Percentiles rank a stretch among this genome's conserved stretches.
phyloP scores from a whole-genome alignment of 2,329 filamentous ascomycete species.

The Aspergillus neoniger region DNA sequence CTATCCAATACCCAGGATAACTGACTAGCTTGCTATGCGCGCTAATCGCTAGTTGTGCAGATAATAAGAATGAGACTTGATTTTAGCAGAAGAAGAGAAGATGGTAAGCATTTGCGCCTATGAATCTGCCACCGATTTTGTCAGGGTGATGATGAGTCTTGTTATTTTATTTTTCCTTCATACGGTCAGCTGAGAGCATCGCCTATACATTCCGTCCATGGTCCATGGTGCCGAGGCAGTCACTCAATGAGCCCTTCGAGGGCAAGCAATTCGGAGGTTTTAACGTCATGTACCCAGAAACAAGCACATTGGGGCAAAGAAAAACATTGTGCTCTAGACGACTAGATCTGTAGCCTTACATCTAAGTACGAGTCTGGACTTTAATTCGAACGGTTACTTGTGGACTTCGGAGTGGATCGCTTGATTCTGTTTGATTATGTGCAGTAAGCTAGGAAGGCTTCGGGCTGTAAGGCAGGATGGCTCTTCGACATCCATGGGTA shows the following conservation, averaged over 20 bases:
- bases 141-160: too few species aligned
- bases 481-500: constrained; percentile 1
- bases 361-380: too few species aligned
- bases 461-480: constrained; percentile 3
- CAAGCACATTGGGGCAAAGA: too few species aligned
- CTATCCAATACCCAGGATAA: constrained; percentile 5
- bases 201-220: too few species aligned
- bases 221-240: too few species aligned
- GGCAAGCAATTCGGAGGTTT: too few species aligned
- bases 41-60: constrained; percentile 8
- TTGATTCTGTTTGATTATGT: neutral
- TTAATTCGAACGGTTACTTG: neutral
- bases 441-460: neutral
- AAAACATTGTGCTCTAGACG: too few species aligned
- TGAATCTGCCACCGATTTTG: neutral
- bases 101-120: neutral
- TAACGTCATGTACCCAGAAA: too few species aligned
- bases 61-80: neutral
- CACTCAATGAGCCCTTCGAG: too few species aligned
- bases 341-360: too few species aligned
- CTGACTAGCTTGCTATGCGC: neutral
- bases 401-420: neutral
- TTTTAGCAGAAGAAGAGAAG: neutral
- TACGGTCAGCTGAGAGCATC: too few species aligned
- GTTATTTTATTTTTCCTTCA: too few species aligned